Base-by-base conservation (phyloP, 257 asterid species). In the Solanum medicagineum region DNA sequence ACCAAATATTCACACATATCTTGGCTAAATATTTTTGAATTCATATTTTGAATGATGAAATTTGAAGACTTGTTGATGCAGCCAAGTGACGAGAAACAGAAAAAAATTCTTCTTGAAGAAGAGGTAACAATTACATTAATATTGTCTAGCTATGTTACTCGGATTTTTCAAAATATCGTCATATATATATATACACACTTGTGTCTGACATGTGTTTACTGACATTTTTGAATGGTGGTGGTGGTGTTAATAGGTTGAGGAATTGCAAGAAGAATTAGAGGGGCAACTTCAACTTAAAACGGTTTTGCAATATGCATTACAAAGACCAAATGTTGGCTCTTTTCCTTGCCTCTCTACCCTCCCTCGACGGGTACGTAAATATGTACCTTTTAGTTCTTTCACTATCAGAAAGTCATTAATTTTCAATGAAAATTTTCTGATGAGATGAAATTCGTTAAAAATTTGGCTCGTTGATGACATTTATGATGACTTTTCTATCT, bases 1-100 rank as follows among this genome's bases (percentile, higher is more conserved):
- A 49, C 57, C 81, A 75, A 75, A 66, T 49, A 70, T 69, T 69
- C 86, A 69, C 82, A 70, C 29, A 42, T 11, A 70, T 53, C 54
- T 81, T 10, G 51, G 12, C 19, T 10, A 54, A 44, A 56, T 56
- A 4, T 29, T 65, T 80, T 17, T 81, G 47, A 36, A 17, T 60
- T 81, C n/a, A 19, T 79, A 32, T 14, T 47, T 75, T 49, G 81
- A 87, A 88, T 73, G 83, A 93, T 96, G 99, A 96, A 96, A 94
- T 93, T 94, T 86, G 99, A 96, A 85, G 98, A 94, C 57, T 89
- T 94, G 74, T 83, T 96, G 90, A 95, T 94, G 99, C 96, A 93
- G 89, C 95, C 90, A 11, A 81, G 90, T 10, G 94, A 91, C 70
- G 93, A 92, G 17, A 94, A 87, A 57, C 91, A 86, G 1, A 86